phyloP scores from a whole-genome alignment of 495 filamentous ascomycete species.

The Aspergillus ellipticus region DNA sequence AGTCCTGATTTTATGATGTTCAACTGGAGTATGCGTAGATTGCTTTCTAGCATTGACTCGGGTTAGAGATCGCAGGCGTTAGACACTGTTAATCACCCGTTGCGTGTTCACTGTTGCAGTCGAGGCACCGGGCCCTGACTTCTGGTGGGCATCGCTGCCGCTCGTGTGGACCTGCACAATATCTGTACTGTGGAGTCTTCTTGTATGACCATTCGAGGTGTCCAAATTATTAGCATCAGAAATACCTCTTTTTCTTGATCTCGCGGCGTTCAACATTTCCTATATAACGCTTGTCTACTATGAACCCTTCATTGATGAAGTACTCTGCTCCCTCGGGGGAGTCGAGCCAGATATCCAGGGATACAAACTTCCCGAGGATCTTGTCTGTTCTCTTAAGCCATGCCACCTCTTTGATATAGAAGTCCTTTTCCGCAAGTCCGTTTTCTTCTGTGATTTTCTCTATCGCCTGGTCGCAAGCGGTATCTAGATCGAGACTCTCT shows the following conservation, averaged over 20 bases:
- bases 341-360: constrained; percentile 22
- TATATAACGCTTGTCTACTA: constrained; percentile 22
- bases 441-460: constrained; percentile 26
- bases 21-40: constrained; percentile 25
- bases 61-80: constrained; percentile 7
- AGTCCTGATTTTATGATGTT: constrained; percentile 26
- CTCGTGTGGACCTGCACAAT: constrained; percentile 23
- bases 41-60: constrained; percentile 19
- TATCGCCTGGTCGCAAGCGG: constrained; percentile 2
- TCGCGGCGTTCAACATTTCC: constrained; percentile 14
- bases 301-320: constrained; percentile 19
- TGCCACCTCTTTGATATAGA: constrained; percentile 21
- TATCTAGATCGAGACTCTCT: constrained; percentile 19
- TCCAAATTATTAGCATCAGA: constrained; percentile 25
- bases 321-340: constrained; percentile 19
- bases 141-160: constrained; percentile 17
- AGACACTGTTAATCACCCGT: constrained; percentile 19
- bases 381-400: constrained; percentile 23
- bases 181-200: constrained; percentile 23
- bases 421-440: constrained; percentile 13
- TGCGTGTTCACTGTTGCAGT: constrained; percentile 23
- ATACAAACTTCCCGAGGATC: constrained; percentile 14
- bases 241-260: constrained; percentile 24
- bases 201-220: constrained; percentile 31
- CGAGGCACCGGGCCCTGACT: constrained; percentile 18